These are phyloP conservation scores for Rhodamnia argentea DNA, from an alignment of 345 rosid species.

Conservation along the genomic window DNA sequence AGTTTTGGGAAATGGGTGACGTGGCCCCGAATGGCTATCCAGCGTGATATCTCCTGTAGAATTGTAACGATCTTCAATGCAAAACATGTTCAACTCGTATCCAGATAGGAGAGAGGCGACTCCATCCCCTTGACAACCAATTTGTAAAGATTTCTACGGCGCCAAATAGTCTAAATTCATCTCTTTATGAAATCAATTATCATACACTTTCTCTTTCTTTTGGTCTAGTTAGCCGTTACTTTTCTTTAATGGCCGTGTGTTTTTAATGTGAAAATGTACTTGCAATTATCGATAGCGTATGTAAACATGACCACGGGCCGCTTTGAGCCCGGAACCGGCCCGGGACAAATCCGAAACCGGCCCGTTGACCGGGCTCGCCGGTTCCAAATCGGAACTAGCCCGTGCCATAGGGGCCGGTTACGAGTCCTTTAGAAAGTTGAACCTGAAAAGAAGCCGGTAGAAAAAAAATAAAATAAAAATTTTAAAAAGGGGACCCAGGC, in stretches of 20 bases:
- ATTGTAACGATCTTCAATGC: neutral
- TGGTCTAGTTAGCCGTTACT: neutral
- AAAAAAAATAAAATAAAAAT: too few relatives aligned
- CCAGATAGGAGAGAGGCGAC: neutral
- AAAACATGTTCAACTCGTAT: neutral
- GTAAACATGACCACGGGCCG: too few relatives aligned
- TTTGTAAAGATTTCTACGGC: neutral
- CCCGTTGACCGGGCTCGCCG: too few relatives aligned
- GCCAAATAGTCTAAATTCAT: too few relatives aligned
- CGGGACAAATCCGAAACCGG: too few relatives aligned
- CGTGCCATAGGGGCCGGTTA: too few relatives aligned
- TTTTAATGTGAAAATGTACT: neutral
- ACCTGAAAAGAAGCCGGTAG: too few relatives aligned
- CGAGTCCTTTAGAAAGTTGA: too few relatives aligned
- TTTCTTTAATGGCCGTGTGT: neutral
- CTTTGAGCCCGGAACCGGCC: too few relatives aligned
- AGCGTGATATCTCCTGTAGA: neutral
- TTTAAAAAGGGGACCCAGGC: too few relatives aligned
- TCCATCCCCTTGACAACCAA: neutral
- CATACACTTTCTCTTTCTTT: neutral
- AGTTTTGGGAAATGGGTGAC: neutral
- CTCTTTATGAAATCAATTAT: neutral
- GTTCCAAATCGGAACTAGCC: too few relatives aligned
- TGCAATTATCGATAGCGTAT: accelerated
- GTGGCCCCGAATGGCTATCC: neutral